Evolutionary conservation across 2,329 filamentous ascomycete genomes (phyloP), one percentile per base, ranked within the genome.

Genomic region (Dactylonectria estremocensis): DNA sequence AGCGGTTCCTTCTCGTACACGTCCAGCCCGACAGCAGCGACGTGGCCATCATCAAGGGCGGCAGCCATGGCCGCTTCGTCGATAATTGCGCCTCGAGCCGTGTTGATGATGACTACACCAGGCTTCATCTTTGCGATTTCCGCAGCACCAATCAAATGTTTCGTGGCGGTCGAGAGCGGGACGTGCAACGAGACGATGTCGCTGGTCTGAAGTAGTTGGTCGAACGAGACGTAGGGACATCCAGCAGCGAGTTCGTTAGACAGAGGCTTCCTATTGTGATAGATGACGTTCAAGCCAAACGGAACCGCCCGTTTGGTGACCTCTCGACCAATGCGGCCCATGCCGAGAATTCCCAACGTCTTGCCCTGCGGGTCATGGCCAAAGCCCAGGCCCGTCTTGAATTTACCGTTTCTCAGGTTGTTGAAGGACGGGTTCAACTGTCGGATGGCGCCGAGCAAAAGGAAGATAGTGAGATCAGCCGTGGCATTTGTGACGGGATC

Each of bases 341-440:
- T 89, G 11, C 88, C 88, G 2, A 90, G 78, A 64, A 90, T 87
- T 5, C 87, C 88, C 81, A 50, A 84, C 83, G 60, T 88, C 78
- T 93, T 92, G 22, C 90, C 90, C 75, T 92, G 82, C 0, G 91
- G 92, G 74, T 93, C 91, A 73, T 91, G 90, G 2, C 91, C 91
- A 3, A 85, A 79, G 1, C 90, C 84, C 7, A 81, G 77, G 2
- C 88, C 90, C 66, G 85, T 84, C 31, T 76, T 72, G 88, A 90
- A 94, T 52, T 88, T 83, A 0, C 87, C 87, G 20, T 86, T 80
- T 16, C 91, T 85, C 10, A 93, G 81, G 3, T 86, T 84, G 5
- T 83, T 74, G 82, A 93, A 89, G 45, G 88, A 70, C 1, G 85
- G 81, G 78, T 92, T 92, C 78, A 92, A 90, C 66, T 88, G 88